These are phyloP conservation scores for Tulasnella sp. DNA, from an alignment of 768 basidiomycete species.

Conservation along the genomic window DNA sequence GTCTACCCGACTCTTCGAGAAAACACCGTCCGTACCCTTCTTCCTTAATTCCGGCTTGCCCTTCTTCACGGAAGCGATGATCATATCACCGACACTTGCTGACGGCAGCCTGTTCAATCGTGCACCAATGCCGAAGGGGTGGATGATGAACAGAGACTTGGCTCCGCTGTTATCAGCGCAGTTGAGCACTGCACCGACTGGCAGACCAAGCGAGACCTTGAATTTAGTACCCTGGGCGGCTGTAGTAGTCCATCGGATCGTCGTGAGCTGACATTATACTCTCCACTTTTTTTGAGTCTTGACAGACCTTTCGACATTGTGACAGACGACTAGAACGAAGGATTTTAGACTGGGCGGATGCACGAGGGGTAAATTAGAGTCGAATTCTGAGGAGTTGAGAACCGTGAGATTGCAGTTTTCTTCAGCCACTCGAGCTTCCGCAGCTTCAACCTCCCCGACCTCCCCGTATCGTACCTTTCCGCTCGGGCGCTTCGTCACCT, in stretches of 20 bases:
- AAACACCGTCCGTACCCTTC: constrained; percentile 94
- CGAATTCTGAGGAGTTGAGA: neutral
- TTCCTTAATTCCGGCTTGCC: constrained; percentile 99
- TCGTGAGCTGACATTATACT: neutral
- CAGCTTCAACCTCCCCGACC: neutral
- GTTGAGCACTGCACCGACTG: constrained; percentile 88
- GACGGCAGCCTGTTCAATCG: constrained; percentile 96
- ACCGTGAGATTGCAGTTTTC: neutral
- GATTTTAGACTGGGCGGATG: constrained; percentile 10
- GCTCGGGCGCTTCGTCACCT: neutral
- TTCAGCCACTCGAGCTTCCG: neutral
- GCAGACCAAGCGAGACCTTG: constrained; percentile 89
- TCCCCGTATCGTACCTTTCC: neutral
- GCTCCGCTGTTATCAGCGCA: constrained; percentile 99
- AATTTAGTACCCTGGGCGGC: constrained; percentile 68
- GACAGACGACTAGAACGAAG: constrained; percentile 1
- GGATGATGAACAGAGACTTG: constrained; percentile 89
- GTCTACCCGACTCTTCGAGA: no score
- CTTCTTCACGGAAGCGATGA: constrained; percentile 97
- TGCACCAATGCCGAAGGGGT: constrained; percentile 91
- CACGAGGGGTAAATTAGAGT: neutral
- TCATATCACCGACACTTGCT: constrained; percentile 90
- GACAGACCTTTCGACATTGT: constrained; percentile 18
- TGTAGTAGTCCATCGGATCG: neutral
- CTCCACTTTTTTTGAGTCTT: neutral